Evolutionary conservation across 2,329 filamentous ascomycete species (phyloP).

Genomic region (Ophiocordyceps robertsii): DNA sequence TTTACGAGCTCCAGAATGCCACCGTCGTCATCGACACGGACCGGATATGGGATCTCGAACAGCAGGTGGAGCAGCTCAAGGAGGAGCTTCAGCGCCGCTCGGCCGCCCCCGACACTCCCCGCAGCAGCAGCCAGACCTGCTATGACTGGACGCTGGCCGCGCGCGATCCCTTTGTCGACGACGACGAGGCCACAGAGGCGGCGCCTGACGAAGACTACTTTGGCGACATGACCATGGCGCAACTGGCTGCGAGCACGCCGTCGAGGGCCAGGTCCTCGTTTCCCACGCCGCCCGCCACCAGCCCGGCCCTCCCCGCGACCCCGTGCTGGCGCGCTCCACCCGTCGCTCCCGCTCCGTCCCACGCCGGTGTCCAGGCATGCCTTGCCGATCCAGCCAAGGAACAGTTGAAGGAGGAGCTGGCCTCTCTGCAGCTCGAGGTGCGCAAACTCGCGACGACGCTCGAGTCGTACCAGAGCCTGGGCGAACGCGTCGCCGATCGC

Average conservation of each 20-base stretch:
- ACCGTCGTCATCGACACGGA: slow-evolving; percentile 35
- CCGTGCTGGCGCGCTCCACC: slow-evolving; percentile 17
- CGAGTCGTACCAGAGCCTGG: slow-evolving; percentile 30
- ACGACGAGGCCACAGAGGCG: slow-evolving; percentile 25
- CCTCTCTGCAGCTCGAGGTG: slow-evolving; percentile 33
- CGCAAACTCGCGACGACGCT: slow-evolving; percentile 32
- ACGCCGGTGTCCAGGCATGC: slow-evolving; percentile 25
- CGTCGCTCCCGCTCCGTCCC: slow-evolving; percentile 4
- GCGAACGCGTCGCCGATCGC: slow-evolving; percentile 21
- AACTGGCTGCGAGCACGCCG: slow-evolving; percentile 39
- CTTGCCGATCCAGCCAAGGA: slow-evolving; percentile 29
- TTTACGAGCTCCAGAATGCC: slow-evolving; percentile 36
- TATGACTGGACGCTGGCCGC: slow-evolving; percentile 39
- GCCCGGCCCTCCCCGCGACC: slow-evolving; percentile 24
- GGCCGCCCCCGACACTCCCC: slow-evolving; percentile 4
- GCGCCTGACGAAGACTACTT: slow-evolving; percentile 22
- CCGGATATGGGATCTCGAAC: slow-evolving; percentile 27
- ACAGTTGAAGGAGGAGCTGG: slow-evolving; percentile 31
- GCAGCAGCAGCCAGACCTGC: background rate
- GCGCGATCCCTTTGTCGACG: slow-evolving; percentile 25
- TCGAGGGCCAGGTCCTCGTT: slow-evolving; percentile 31
- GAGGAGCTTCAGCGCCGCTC: slow-evolving; percentile 16
- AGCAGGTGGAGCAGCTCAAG: slow-evolving; percentile 22
- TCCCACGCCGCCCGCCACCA: slow-evolving; percentile 42
- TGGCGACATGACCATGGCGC: slow-evolving; percentile 35